Percentiles rank a stretch among this genome's conserved stretches.
Evolutionary conservation across 768 basidiomycete species (phyloP).

Genomic region (Leccinum subtestaceum): DNA sequence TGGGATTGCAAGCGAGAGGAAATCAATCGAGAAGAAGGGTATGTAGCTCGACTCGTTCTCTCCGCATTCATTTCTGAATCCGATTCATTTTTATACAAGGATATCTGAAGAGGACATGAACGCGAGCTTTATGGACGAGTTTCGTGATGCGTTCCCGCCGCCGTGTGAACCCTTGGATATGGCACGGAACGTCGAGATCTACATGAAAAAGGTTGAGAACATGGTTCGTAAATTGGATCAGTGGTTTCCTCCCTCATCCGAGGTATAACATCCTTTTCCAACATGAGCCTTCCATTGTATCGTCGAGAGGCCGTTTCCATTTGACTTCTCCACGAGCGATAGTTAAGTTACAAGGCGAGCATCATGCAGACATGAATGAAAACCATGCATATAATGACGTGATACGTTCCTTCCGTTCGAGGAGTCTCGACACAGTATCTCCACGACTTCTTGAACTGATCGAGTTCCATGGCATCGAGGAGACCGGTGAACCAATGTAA

Average conservation of each 20-base stretch:
- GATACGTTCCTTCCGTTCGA: neutral
- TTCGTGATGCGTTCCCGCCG: constrained; percentile 21
- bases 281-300: neutral
- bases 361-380: neutral
- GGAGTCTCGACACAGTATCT: neutral
- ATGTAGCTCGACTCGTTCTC: neutral
- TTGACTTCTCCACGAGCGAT: neutral
- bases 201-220: constrained; percentile 26
- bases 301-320: neutral
- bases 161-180: constrained; percentile 12
- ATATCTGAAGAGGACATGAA: constrained; percentile 13
- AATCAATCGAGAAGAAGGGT: constrained; percentile 9
- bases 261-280: neutral
- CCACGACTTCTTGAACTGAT: neutral
- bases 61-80: neutral
- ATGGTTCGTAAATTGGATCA: constrained; percentile 24
- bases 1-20: constrained; percentile 23
- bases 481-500: neutral
- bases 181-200: constrained; percentile 20
- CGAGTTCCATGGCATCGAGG: neutral
- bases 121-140: constrained; percentile 20
- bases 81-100: neutral
- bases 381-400: neutral
- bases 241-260: constrained; percentile 20
- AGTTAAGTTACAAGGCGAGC: neutral